A percentile compares a stretch with the other conserved stretches of the same genome.
Evolutionary conservation across 495 filamentous ascomycete genomes (phyloP).

Genomic region (Lasiosphaeria miniovina): DNA sequence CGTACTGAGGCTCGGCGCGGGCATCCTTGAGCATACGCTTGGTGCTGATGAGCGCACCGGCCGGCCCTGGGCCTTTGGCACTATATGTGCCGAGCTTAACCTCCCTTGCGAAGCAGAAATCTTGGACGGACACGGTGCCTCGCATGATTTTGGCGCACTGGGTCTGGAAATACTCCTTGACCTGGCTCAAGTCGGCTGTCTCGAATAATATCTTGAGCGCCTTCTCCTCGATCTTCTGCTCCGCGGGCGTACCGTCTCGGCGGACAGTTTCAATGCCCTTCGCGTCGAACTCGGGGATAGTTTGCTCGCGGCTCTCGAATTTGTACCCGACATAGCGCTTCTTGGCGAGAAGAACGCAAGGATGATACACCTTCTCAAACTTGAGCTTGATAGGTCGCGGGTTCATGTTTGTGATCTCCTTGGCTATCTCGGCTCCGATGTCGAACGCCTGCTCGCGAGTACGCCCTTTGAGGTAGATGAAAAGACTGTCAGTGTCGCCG

Average conservation of each 20-base stretch:
- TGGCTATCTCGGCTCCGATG: conserved; percentile 90
- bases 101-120: conserved; percentile 92
- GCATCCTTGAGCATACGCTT: conserved; percentile 82
- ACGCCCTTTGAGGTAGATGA: conserved; percentile 84
- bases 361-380: conserved; percentile 97
- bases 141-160: conserved; percentile 94
- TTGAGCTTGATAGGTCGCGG: conserved; percentile 92
- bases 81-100: conserved; percentile 90
- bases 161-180: conserved; percentile 85
- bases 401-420: conserved; percentile 83
- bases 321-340: conserved; percentile 99
- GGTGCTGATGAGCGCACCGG: conserved; percentile 83
- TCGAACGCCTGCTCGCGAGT: conserved; percentile 85
- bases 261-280: conserved; percentile 98
- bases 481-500: conserved; percentile 96
- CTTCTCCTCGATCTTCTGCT: conserved; percentile 97
- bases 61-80: conserved; percentile 67
- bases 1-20: conserved; percentile 87
- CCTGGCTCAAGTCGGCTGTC: conserved; percentile 81
- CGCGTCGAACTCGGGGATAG: conserved; percentile 88
- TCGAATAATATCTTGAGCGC: conserved; percentile 81
- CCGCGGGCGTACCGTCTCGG: conserved; percentile 88
- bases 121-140: conserved; percentile 82
- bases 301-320: conserved; percentile 77
- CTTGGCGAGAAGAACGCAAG: conserved; percentile 90